Conservation (phyloP, 2,329 filamentous ascomycete species). For the Paecilomyces variotii region DNA sequence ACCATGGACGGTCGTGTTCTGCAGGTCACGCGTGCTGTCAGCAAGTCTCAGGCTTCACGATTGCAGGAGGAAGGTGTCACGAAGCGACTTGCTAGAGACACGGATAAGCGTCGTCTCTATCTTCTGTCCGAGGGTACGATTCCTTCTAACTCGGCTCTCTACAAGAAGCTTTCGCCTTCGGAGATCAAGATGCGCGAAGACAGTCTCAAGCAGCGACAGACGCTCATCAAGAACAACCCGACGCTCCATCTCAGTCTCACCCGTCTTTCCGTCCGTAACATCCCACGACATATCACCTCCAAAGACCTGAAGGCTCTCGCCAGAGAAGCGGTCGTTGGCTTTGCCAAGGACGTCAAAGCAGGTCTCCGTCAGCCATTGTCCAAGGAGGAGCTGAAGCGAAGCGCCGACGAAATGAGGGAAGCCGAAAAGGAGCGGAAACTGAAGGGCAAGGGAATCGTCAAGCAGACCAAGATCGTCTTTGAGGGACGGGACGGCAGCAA, state of each 20-base stretch:
- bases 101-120: slow-evolving; percentile 85
- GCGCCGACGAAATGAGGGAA: slow-evolving; percentile 69
- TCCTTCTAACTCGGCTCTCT: slow-evolving; percentile 66
- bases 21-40: slow-evolving; percentile 76
- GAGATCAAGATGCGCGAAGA: slow-evolving; percentile 85
- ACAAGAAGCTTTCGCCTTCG: slow-evolving; percentile 63
- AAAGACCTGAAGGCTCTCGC: slow-evolving; percentile 90
- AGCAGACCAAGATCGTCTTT: slow-evolving; percentile 90
- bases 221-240: slow-evolving; percentile 84
- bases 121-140: slow-evolving; percentile 82
- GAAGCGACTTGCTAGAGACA: slow-evolving; percentile 59
- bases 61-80: slow-evolving; percentile 62
- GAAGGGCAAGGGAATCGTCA: slow-evolving; percentile 80
- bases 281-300: slow-evolving; percentile 72
- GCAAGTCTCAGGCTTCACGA: slow-evolving; percentile 67
- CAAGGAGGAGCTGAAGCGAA: slow-evolving; percentile 79
- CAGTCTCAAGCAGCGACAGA: slow-evolving; percentile 78
- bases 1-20: slow-evolving; percentile 85
- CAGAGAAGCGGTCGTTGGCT: slow-evolving; percentile 85
- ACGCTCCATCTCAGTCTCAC: slow-evolving; percentile 82
- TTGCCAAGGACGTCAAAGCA: slow-evolving; percentile 79
- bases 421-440: slow-evolving; percentile 71
- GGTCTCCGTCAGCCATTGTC: slow-evolving; percentile 69
- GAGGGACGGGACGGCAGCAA: slow-evolving; percentile 82
- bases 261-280: slow-evolving; percentile 82